Conservation (phyloP, 768 basidiomycete genomes). For the Aureoboletus auriporus region DNA sequence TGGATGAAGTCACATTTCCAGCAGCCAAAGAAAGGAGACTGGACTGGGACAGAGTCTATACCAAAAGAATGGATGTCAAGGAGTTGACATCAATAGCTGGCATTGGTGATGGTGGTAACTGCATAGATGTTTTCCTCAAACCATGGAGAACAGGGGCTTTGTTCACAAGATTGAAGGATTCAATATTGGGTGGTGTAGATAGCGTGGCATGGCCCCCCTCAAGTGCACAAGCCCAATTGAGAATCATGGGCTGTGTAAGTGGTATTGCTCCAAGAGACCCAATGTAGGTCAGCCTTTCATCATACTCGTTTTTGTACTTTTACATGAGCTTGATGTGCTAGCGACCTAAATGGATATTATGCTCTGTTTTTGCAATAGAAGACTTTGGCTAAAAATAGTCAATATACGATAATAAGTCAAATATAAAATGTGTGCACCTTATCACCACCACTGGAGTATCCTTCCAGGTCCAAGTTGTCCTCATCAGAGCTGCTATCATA, state of each 20-base stretch:
- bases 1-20: neutral
- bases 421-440: neutral
- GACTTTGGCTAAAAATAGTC: neutral
- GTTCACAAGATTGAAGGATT: conserved; percentile 2
- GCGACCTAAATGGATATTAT: neutral
- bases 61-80: neutral
- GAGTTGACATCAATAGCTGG: neutral
- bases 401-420: neutral
- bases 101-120: neutral
- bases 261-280: neutral
- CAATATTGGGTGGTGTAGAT: conserved; percentile 1
- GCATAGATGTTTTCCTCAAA: neutral
- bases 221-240: conserved; percentile 1
- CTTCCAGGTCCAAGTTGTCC: too few species aligned
- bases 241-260: neutral
- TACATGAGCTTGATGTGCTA: neutral
- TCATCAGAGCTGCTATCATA: too few species aligned
- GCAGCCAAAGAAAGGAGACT: neutral
- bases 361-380: neutral
- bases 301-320: neutral
- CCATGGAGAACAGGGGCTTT: neutral
- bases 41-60: neutral
- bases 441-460: too few species aligned
- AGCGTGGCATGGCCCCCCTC: neutral
- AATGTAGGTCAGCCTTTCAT: neutral